phyloP scores from a whole-genome alignment of 1,284 basidiomycete species.

The Marasmius tenuissimus region DNA sequence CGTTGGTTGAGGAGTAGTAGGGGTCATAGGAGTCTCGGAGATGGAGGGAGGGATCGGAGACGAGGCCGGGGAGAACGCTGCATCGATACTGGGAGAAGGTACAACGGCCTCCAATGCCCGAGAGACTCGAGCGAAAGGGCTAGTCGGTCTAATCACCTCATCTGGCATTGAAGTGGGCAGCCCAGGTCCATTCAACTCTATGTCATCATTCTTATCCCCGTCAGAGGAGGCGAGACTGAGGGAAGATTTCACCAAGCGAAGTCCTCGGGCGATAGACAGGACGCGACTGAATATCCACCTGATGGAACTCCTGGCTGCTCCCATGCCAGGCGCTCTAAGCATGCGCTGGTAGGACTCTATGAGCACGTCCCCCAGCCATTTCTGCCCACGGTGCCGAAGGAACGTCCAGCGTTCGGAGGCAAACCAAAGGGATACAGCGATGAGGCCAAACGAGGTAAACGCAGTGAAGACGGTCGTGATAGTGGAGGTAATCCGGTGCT shows the following conservation, averaged over 20 bases:
- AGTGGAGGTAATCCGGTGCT: constrained; percentile 62
- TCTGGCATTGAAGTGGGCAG: constrained; percentile 3
- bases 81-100: neutral
- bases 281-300: constrained; percentile 25
- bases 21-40: neutral
- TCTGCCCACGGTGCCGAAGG: constrained; percentile 64
- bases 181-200: constrained; percentile 6
- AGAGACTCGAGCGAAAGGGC: neutral
- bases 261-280: neutral
- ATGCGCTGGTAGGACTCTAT: constrained; percentile 46
- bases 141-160: neutral
- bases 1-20: neutral
- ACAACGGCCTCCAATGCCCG: constrained; percentile 4
- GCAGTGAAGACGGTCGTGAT: constrained; percentile 74
- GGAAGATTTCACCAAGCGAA: neutral
- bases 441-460: constrained; percentile 73
- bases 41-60: neutral
- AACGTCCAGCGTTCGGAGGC: constrained; percentile 74
- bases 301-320: constrained; percentile 22
- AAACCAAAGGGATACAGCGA: constrained; percentile 77
- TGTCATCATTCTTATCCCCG: constrained; percentile 1
- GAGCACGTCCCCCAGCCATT: constrained; percentile 75
- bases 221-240: constrained; percentile 6
- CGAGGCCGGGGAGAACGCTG: neutral
- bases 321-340: constrained; percentile 38